Evolutionary conservation across 2,329 filamentous ascomycete species (phyloP), one percentile per base, ranked within the genome.

Genomic region (Colletotrichum scovillei): DNA sequence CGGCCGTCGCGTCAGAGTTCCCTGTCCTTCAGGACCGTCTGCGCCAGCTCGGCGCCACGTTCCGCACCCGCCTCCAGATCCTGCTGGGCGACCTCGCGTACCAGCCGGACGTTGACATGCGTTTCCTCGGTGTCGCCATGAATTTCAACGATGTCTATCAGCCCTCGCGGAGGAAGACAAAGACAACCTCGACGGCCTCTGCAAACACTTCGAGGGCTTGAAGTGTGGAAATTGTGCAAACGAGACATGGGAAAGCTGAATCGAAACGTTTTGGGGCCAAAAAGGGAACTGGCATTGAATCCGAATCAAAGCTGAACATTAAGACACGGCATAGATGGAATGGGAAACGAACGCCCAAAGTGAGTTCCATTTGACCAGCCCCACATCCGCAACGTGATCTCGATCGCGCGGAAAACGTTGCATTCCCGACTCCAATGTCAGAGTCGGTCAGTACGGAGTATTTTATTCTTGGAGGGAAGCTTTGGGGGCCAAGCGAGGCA

Each of bases 81-180:
- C 85, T 99, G 67, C 86, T 99, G 4, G 95, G 97, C 16, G 97
- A 99, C 81, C 83, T 99, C 75, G 93, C 95, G 9, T 96, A 97
- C 83, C 96, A 98, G 83, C 93, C 95, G 0, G 97, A 99, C 81
- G 92, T 95, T 64, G 97, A 99, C 82, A 94, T 99, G 92, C 89
- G 96, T 67, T 98, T 98, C 86, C 85, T 99, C 76, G 97, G 95
- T 52, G 95, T 98, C 59, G 94, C 97, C 53, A 98, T 99, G 95
- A 99, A 98, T 84, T 99, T 98, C 84, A 99, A 99, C 83, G 96
- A 98, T 81, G 94, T 97, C 30, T 98, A 98, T 82, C 90, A 94
- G 82, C 94, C 94, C 16, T 90, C 92, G 57, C 88, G 92, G 78
- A 89, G 92, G 81, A 91, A 92, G 83, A 84, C 88, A 72, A 88